phyloP scores from a whole-genome alignment of 2,329 filamentous ascomycete species.

The Calonectria leucothoes region DNA sequence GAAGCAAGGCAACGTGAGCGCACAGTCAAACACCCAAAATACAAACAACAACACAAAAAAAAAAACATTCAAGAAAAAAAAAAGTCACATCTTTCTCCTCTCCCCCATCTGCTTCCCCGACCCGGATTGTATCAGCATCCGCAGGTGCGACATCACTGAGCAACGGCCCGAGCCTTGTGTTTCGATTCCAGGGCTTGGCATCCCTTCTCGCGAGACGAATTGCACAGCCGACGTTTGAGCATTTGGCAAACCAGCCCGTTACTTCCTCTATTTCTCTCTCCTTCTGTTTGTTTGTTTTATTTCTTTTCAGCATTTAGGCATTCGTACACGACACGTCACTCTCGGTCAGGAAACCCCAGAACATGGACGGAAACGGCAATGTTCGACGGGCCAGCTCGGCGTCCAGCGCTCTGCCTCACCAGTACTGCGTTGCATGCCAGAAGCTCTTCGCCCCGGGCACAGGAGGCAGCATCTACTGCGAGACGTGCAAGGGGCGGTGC shows the following conservation, averaged over 20 bases:
- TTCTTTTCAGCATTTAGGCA: not conserved
- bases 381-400: not conserved
- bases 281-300: not conserved
- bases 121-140: not conserved
- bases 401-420: not conserved
- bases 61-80: too few species aligned
- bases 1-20: not conserved
- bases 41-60: not conserved
- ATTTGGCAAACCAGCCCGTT: not conserved
- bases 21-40: not conserved
- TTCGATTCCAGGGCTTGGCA: not conserved
- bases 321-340: not conserved
- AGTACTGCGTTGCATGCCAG: slow-evolving; percentile 13
- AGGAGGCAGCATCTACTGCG: not conserved
- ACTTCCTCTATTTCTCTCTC: not conserved
- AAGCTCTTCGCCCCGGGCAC: not conserved
- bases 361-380: not conserved
- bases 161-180: not conserved
- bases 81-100: not conserved
- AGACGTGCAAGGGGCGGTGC: not conserved
- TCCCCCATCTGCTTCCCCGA: not conserved
- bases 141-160: not conserved
- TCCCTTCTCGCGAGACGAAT: not conserved
- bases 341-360: not conserved
- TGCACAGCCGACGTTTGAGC: not conserved